Evolutionary conservation across 768 basidiomycete species (phyloP).

Genomic region (Mycena epipterygia): DNA sequence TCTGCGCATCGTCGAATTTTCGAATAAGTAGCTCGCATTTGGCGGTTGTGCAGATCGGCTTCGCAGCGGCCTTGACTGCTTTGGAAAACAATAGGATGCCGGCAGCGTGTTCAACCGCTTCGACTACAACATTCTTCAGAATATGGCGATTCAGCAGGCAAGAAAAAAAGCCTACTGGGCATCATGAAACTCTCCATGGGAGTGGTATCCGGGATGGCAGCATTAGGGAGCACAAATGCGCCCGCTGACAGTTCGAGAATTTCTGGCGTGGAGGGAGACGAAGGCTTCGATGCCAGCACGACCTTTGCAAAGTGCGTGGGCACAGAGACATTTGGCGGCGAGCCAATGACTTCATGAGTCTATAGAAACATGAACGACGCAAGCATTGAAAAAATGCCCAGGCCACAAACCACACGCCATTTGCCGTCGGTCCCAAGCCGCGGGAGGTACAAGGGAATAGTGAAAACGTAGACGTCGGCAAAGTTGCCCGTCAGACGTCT

Average conservation of each 20-base stretch:
- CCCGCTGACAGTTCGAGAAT: constrained; percentile 86
- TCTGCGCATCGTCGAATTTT: constrained; percentile 92
- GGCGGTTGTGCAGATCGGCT: constrained; percentile 90
- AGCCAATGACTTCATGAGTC: constrained; percentile 96
- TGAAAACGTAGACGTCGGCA: constrained; percentile 97
- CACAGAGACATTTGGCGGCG: constrained; percentile 90
- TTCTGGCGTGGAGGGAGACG: constrained; percentile 79
- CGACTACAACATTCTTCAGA: constrained; percentile 66
- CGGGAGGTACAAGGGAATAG: constrained; percentile 96
- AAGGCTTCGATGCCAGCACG: constrained; percentile 81
- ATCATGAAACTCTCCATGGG: constrained; percentile 85
- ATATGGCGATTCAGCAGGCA: not conserved
- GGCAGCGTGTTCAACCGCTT: constrained; percentile 91
- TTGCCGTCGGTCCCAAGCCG: constrained; percentile 89
- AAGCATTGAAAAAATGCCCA: not conserved
- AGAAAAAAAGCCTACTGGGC: constrained; percentile 68
- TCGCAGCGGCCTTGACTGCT: constrained; percentile 77
- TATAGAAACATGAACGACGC: constrained; percentile 45
- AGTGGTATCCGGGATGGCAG: constrained; percentile 88
- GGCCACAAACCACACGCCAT: constrained; percentile 87
- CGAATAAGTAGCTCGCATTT: constrained; percentile 92
- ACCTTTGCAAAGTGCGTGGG: constrained; percentile 99
- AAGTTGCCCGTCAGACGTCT: constrained; percentile 89
- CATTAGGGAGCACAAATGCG: constrained; percentile 96
- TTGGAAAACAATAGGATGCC: constrained; percentile 92